Conservation (phyloP, 2,329 filamentous ascomycete species). For the Pseudonectria buxi region DNA sequence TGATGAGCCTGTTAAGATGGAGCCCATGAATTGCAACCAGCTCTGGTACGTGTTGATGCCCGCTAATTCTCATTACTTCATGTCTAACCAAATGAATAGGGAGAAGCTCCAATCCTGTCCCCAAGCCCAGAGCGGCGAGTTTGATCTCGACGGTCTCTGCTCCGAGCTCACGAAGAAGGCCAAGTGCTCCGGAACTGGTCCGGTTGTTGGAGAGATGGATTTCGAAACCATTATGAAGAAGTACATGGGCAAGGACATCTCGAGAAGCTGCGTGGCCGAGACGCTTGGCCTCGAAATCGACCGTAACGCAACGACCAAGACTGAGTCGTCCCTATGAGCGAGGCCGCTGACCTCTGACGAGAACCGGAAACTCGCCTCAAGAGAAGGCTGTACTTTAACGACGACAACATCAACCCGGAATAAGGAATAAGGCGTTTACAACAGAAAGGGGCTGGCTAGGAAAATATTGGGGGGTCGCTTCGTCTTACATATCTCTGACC, state of each 20-base stretch:
- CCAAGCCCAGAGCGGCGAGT: conserved; percentile 81
- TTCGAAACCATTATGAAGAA: conserved; percentile 73
- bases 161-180: conserved; percentile 92
- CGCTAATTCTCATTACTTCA: neutral
- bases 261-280: conserved; percentile 27
- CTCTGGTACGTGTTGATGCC: conserved; percentile 65
- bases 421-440: conserved; percentile 22
- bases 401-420: conserved; percentile 11
- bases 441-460: conserved; percentile 18
- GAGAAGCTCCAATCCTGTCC: conserved; percentile 82
- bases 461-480: conserved; percentile 7
- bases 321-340: conserved; percentile 3
- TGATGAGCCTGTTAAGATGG: conserved; percentile 51
- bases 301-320: conserved; percentile 15
- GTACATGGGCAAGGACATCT: conserved; percentile 45
- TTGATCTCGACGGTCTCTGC: conserved; percentile 90
- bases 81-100: conserved; percentile 52
- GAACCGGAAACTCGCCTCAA: conserved; percentile 1
- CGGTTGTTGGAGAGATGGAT: conserved; percentile 82
- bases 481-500: too few species aligned
- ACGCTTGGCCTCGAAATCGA: conserved; percentile 55
- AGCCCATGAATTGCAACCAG: conserved; percentile 77
- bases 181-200: conserved; percentile 84
- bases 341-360: conserved; percentile 11
- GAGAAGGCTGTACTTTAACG: conserved; percentile 17